phyloP scores from a whole-genome alignment of 2,329 filamentous ascomycete genomes.

The Scolecobasidium constrictum region DNA sequence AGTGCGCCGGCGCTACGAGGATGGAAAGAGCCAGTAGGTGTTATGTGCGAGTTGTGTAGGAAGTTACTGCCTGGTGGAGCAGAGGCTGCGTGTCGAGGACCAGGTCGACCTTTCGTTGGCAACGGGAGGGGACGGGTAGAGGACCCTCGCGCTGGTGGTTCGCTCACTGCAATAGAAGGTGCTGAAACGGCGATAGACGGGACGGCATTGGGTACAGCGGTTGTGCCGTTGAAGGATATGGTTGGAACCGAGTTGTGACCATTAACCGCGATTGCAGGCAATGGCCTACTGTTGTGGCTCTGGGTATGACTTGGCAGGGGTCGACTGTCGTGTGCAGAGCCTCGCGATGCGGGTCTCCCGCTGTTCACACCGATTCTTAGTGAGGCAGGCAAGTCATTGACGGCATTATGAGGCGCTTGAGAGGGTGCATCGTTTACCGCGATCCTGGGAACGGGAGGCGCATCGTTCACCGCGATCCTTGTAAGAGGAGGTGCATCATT shows the following conservation, averaged over 20 bases:
- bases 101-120: conserved; percentile 29
- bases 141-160: conserved; percentile 15
- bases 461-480: conserved; percentile 3
- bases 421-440: conserved; percentile 3
- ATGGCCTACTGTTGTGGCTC: not conserved
- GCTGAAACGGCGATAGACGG: conserved; percentile 21
- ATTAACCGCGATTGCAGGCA: not conserved
- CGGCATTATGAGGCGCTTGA: too few species aligned
- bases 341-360: not conserved
- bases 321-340: not conserved
- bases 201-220: too few species aligned
- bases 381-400: conserved; percentile 12
- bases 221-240: conserved; percentile 14
- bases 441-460: conserved; percentile 15
- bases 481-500: conserved; percentile 28
- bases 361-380: conserved; percentile 11
- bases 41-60: conserved; percentile 19
- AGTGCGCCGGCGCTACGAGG: conserved; percentile 52
- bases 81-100: conserved; percentile 26
- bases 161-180: conserved; percentile 6
- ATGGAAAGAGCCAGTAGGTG: conserved; percentile 26
- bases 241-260: conserved; percentile 15
- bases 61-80: conserved; percentile 21
- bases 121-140: conserved; percentile 37
- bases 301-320: not conserved